A percentile compares a stretch with the other conserved stretches of the same genome.
phyloP scores from a whole-genome alignment of 2,329 filamentous ascomycete genomes.

The Claviceps spartinae region DNA sequence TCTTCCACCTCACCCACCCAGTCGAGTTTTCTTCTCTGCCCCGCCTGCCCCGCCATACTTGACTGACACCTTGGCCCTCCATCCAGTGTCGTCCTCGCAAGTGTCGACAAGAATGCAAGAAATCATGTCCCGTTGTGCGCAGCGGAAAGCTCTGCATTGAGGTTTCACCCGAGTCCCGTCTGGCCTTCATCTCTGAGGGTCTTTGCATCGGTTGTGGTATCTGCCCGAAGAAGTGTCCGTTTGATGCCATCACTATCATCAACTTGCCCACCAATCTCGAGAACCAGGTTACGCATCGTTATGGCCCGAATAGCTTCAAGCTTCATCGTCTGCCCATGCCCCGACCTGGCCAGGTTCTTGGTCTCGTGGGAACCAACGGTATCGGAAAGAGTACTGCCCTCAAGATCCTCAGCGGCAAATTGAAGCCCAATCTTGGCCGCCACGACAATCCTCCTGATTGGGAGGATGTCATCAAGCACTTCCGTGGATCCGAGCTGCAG shows the following conservation, averaged over 20 bases:
- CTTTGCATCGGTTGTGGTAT: constrained; percentile 98
- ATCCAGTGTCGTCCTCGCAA: constrained; percentile 39
- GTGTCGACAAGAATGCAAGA: constrained; percentile 98
- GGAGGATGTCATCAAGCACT: constrained; percentile 98
- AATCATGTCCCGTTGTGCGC: constrained; percentile 92
- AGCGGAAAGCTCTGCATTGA: constrained; percentile 97
- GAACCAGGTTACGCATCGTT: constrained; percentile 93
- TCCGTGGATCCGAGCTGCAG: constrained; percentile 92
- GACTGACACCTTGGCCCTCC: constrained; percentile 15
- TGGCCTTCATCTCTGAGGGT: constrained; percentile 94
- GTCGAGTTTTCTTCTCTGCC: constrained; percentile 5
- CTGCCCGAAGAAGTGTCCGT: constrained; percentile 98
- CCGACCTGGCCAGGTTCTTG: constrained; percentile 85
- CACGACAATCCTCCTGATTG: constrained; percentile 96
- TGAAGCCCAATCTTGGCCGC: constrained; percentile 93
- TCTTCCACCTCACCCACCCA: constrained; percentile 5
- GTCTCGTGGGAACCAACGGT: constrained; percentile 97
- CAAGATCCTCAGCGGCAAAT: constrained; percentile 95
- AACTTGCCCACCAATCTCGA: constrained; percentile 99
- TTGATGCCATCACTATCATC: constrained; percentile 98
- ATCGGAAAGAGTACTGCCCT: constrained; percentile 99
- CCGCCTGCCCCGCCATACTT: constrained; percentile 14
- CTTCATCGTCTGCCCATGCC: constrained; percentile 93
- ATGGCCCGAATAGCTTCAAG: constrained; percentile 99
- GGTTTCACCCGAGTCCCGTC: constrained; percentile 74